Evolutionary conservation across 352 stramenopile genomes (phyloP).

Genomic region (Pythium scleroteichum): DNA sequence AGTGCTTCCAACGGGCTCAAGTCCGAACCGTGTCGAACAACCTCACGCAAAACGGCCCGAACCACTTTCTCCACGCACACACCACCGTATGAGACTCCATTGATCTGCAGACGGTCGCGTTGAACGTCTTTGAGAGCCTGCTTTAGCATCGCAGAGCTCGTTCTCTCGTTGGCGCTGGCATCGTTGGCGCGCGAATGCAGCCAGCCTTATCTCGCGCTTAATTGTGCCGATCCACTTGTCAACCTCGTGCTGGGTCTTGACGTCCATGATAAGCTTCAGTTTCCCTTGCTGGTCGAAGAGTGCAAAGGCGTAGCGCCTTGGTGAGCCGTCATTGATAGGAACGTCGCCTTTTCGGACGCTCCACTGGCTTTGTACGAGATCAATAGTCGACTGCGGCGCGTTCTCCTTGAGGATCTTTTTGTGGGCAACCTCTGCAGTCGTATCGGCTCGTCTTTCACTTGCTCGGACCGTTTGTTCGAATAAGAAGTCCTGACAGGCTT

Average conservation of each 20-base stretch:
- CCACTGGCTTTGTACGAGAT: conserved; percentile 49
- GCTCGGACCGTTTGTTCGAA: conserved; percentile 38
- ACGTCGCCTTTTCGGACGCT: conserved; percentile 44
- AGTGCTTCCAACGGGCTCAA: conserved; percentile 50
- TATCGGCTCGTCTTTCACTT: background rate
- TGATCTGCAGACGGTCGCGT: conserved; percentile 60
- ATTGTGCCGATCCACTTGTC: conserved; percentile 51
- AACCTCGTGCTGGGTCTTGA: conserved; percentile 39
- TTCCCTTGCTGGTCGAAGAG: conserved; percentile 56
- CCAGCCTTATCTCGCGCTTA: conserved; percentile 44
- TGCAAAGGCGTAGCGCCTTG: conserved; percentile 55
- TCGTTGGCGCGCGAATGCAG: conserved; percentile 56
- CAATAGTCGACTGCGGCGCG: conserved; percentile 40
- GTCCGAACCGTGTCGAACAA: conserved; percentile 9
- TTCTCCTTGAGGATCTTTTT: conserved; percentile 51
- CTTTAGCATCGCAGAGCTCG: conserved; percentile 49
- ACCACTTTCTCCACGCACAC: conserved; percentile 39
- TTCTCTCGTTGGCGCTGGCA: conserved; percentile 34
- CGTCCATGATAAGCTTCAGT: conserved; percentile 55
- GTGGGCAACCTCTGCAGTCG: conserved; percentile 27
- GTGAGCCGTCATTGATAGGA: background rate
- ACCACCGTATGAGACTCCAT: conserved; percentile 39
- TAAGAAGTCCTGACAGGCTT: conserved; percentile 53
- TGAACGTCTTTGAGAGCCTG: conserved; percentile 72
- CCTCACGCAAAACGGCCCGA: conserved; percentile 32